phyloP scores from a whole-genome alignment of 495 filamentous ascomycete genomes.

The Mytilinidion resinicola region DNA sequence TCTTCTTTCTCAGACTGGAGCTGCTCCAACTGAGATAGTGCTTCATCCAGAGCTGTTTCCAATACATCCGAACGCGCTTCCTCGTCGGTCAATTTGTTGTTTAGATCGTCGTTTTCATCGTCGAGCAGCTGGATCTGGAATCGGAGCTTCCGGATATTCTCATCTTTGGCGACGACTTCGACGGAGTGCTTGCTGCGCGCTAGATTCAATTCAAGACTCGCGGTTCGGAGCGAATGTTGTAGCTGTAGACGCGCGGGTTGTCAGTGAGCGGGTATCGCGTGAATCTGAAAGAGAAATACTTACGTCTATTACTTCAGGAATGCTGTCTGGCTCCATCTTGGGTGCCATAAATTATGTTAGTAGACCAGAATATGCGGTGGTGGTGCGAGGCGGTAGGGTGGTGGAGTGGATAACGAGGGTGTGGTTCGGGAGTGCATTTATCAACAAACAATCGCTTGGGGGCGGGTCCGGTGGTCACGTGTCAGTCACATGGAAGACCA shows the following conservation, averaged over 20 bases:
- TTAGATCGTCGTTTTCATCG: conserved; percentile 63
- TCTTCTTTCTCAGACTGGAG: conserved; percentile 49
- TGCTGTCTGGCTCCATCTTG: conserved; percentile 10
- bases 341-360: conserved; percentile 13
- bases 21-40: conserved; percentile 51
- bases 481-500: too few species aligned
- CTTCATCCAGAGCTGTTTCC: conserved; percentile 47
- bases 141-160: conserved; percentile 57
- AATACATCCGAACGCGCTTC: conserved; percentile 46
- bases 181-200: conserved; percentile 51
- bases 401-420: background rate
- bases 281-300: background rate
- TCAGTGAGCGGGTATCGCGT: background rate
- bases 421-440: conserved; percentile 1
- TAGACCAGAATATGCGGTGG: conserved; percentile 12
- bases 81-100: conserved; percentile 52
- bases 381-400: background rate
- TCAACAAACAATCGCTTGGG: conserved; percentile 5
- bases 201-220: conserved; percentile 59
- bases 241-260: conserved; percentile 10
- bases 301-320: conserved; percentile 22
- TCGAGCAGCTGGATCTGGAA: conserved; percentile 61
- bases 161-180: conserved; percentile 57
- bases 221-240: conserved; percentile 43
- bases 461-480: background rate